Evolutionary conservation across 228 moss, liverwort and hornwort species (phyloP).

Genomic region (Sphagnum magellanicum): DNA sequence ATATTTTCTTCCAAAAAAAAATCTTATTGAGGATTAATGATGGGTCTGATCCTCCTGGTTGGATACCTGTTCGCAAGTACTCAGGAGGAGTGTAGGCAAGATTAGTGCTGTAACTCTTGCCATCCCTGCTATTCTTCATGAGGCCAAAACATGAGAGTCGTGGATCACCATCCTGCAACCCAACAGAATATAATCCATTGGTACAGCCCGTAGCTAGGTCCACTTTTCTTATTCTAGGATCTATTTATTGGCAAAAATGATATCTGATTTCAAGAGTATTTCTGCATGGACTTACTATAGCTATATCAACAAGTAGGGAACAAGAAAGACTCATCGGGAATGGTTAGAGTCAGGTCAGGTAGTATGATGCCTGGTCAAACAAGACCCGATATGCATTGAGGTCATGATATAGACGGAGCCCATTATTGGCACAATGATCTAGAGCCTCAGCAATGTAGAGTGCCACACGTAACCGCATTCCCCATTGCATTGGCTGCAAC

Average conservation of each 20-base stretch:
- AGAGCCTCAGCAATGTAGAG: slow-evolving; percentile 95
- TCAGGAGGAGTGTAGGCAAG: slow-evolving; percentile 97
- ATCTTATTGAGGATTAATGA: background rate
- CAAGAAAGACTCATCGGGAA: no score
- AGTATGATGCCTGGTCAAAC: slow-evolving; percentile 64
- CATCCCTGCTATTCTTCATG: slow-evolving; percentile 99
- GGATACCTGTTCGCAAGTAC: slow-evolving; percentile 78
- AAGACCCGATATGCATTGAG: slow-evolving; percentile 94
- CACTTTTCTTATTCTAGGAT: no score
- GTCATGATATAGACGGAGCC: slow-evolving; percentile 93
- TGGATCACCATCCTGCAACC: slow-evolving; percentile 77
- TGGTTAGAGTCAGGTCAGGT: no score
- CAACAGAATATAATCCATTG: no score
- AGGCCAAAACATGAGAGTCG: slow-evolving; percentile 92
- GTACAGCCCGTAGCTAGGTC: no score
- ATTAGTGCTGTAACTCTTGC: slow-evolving; percentile 98
- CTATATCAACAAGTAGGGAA: no score
- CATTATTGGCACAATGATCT: slow-evolving; percentile 84
- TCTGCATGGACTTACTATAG: no score
- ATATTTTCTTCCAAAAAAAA: no score
- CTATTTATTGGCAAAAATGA: no score
- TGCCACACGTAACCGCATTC: slow-evolving; percentile 90
- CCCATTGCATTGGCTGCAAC: slow-evolving; percentile 99
- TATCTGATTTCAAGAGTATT: no score
- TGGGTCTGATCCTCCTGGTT: background rate